Evolutionary conservation across 2,329 filamentous ascomycete genomes (phyloP).

Genomic region (Fusarium phyllophilum): DNA sequence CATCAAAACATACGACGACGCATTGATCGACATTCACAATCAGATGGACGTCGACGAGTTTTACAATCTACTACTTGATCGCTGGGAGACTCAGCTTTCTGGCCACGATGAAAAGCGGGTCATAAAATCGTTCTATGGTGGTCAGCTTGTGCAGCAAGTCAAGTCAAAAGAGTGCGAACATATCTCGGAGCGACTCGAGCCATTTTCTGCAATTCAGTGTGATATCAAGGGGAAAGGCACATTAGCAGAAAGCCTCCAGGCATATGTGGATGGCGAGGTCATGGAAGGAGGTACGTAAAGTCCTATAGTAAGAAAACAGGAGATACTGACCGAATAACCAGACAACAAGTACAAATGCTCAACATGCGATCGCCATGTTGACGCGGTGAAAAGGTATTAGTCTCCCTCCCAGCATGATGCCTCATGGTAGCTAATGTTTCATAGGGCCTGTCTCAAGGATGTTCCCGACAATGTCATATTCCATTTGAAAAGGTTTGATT

Average conservation of each 20-base stretch:
- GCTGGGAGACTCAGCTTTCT: conserved; percentile 85
- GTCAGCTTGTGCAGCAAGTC: conserved; percentile 92
- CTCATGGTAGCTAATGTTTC: not conserved
- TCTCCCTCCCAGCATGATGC: not conserved
- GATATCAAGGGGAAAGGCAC: conserved; percentile 92
- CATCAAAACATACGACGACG: conserved; percentile 85
- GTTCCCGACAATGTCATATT: conserved; percentile 95
- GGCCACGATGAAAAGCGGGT: conserved; percentile 73
- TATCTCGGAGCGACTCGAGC: conserved; percentile 88
- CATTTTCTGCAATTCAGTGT: conserved; percentile 94
- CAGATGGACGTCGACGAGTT: conserved; percentile 99
- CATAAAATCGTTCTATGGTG: conserved; percentile 88
- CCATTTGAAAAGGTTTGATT: conserved; percentile 90
- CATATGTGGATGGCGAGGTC: conserved; percentile 95
- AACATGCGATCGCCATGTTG: conserved; percentile 86
- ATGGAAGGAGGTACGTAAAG: conserved; percentile 81
- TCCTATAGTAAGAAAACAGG: not conserved
- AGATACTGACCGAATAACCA: conserved; percentile 45
- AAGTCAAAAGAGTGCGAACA: conserved; percentile 95
- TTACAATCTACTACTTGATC: conserved; percentile 91
- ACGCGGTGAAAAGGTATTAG: conserved; percentile 86
- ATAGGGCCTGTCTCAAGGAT: conserved; percentile 86
- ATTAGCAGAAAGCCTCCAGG: conserved; percentile 86
- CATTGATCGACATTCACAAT: conserved; percentile 82
- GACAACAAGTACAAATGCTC: conserved; percentile 99